Evolutionary conservation across 1,284 basidiomycete genomes (phyloP).

Genomic region (Meripilus lineatus): DNA sequence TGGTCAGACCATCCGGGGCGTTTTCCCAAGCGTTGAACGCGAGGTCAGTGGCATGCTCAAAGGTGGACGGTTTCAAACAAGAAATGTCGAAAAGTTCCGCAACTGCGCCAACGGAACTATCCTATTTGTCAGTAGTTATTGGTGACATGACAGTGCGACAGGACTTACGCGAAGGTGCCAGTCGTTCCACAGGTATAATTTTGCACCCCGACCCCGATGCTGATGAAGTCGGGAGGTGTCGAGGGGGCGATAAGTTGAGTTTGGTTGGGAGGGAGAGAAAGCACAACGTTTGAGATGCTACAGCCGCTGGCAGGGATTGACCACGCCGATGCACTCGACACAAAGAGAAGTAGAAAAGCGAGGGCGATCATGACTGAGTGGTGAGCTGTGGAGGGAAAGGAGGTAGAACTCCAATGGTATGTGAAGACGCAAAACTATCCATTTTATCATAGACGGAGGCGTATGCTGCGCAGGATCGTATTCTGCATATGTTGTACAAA

Average conservation of each 20-base stretch:
- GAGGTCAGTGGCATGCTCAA: conserved; percentile 21
- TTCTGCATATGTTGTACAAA: no score
- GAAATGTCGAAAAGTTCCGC: conserved; percentile 38
- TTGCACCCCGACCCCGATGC: conserved; percentile 28
- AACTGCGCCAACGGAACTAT: conserved; percentile 29
- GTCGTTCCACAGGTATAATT: conserved; percentile 31
- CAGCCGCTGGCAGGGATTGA: no score
- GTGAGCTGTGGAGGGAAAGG: no score
- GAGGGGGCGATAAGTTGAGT: conserved; percentile 10
- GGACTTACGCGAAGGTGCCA: conserved; percentile 26
- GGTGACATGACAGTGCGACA: conserved; percentile 4
- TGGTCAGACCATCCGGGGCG: conserved; percentile 11
- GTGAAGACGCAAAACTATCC: no score
- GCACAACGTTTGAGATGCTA: conserved; percentile 6
- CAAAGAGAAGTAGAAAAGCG: no score
- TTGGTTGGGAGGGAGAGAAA: conserved; percentile 7
- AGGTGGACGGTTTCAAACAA: conserved; percentile 21
- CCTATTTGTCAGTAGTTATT: background rate
- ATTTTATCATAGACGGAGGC: no score
- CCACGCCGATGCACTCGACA: no score
- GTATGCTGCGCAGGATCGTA: no score
- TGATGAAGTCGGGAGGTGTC: conserved; percentile 16
- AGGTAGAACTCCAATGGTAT: no score
- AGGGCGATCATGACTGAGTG: no score
- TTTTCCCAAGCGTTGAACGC: conserved; percentile 21